A percentile compares a stretch with the other conserved stretches of the same genome.
These are phyloP conservation scores for Daldinia concentrica DNA, from an alignment of 495 filamentous ascomycete genomes.

Conservation along the genomic window DNA sequence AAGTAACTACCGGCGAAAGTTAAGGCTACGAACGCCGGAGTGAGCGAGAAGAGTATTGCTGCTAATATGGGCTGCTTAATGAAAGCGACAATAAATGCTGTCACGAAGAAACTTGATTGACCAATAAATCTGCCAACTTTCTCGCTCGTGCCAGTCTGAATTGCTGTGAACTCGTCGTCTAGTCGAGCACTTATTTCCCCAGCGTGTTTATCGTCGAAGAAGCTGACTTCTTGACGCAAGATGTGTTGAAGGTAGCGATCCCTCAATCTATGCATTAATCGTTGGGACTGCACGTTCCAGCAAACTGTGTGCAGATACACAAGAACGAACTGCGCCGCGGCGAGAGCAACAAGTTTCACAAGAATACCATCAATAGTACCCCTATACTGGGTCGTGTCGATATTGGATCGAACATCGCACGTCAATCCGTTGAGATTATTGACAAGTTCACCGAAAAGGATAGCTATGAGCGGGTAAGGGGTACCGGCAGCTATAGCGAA, in stretches of 20 bases:
- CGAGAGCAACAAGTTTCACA: slow-evolving; percentile 66
- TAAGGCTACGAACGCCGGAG: slow-evolving; percentile 72
- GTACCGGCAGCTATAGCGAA: slow-evolving; percentile 67
- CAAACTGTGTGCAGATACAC: slow-evolving; percentile 64
- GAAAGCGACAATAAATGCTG: slow-evolving; percentile 69
- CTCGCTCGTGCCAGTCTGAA: slow-evolving; percentile 69
- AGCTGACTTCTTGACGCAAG: slow-evolving; percentile 66
- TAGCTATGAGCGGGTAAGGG: slow-evolving; percentile 71
- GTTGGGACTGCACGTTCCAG: slow-evolving; percentile 68
- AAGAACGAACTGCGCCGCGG: slow-evolving; percentile 66
- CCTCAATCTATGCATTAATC: slow-evolving; percentile 67
- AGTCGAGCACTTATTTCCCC: slow-evolving; percentile 67
- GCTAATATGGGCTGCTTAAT: slow-evolving; percentile 61
- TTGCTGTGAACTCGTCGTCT: slow-evolving; percentile 65
- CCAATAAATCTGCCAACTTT: slow-evolving; percentile 69
- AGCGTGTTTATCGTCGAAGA: slow-evolving; percentile 62
- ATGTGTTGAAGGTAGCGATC: slow-evolving; percentile 63
- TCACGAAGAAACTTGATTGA: slow-evolving; percentile 66
- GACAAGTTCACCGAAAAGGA: slow-evolving; percentile 72
- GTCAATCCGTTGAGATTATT: slow-evolving; percentile 67
- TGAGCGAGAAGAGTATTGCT: slow-evolving; percentile 62
- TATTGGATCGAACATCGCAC: slow-evolving; percentile 47
- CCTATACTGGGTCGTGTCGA: slow-evolving; percentile 44
- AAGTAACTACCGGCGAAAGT: slow-evolving; percentile 65
- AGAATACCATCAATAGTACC: slow-evolving; percentile 61